Evolutionary conservation across 352 stramenopile species (phyloP), one percentile per base, ranked within the genome.

Genomic region (Globisporangium paroecandrum): DNA sequence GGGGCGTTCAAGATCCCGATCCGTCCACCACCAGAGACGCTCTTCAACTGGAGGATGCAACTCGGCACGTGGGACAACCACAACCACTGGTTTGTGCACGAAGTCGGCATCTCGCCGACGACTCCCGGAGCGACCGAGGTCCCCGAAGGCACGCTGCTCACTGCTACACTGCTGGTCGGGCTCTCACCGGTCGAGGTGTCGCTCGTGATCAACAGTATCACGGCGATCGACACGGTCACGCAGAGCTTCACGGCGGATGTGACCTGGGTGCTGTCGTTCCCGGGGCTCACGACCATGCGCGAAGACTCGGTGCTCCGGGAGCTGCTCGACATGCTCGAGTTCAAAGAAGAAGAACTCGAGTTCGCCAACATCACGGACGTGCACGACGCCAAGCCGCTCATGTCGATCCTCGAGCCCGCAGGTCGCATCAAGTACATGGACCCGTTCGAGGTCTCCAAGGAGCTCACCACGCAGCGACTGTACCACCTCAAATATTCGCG

Each of bases 11-110:
- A n/a, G 53, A 38, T 29, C 7, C 12, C 51, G 41, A 64, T 38
- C 20, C 64, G n/a, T 4, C 55, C 64, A 7, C 41, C 76, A 9
- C 68, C 74, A 18, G 62, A 69, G 8, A 75, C 67, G 15, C 20
- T 85, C 2, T 89, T 89, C 27, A 68, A 77, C 10, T 89, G 81
- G 81, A 85, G 82, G 59, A 87, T 89, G 78, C 69, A 84, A 60
- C 68, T 85, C 0, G 81, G 78, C 7, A 72, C 64, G 34, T 89
- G 77, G 77, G 74, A 77, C 2, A 60, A 76, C 58, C 55, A 62
- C 24, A 70, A 65, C 9, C 81, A 86, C 62, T 89, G 78, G 78
- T 87, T 89, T 51, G 68, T 86, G 34, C 80, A 74, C 25, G 71
- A 81, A n/a, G 57, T 85, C 15, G 74, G 79, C 53, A 65, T 72